Conservation (phyloP, 2,329 filamentous ascomycete species). For the Colletotrichum filicis region DNA sequence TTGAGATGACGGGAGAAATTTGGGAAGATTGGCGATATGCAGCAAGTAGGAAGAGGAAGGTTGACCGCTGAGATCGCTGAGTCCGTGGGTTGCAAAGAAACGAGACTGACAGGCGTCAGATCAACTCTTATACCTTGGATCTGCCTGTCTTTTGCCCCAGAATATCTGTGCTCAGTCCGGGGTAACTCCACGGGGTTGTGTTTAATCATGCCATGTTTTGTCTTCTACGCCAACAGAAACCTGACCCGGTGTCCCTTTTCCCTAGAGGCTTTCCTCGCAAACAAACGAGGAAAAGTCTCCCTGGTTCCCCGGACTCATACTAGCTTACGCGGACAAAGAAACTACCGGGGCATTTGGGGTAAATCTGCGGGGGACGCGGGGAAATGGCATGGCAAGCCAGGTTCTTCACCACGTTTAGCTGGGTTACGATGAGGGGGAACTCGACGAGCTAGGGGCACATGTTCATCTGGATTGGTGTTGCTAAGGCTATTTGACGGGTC, state of each 20-base stretch:
- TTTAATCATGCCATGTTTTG: slow-evolving; percentile 9
- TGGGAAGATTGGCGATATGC: background rate
- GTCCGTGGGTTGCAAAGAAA: slow-evolving; percentile 1
- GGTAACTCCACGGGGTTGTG: slow-evolving; percentile 24
- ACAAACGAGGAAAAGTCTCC: slow-evolving; percentile 1
- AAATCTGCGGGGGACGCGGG: slow-evolving; percentile 16
- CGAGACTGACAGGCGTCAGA: background rate
- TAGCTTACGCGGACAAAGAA: slow-evolving; percentile 17
- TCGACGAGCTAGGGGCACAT: background rate
- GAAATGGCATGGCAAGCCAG: background rate
- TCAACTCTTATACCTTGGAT: slow-evolving; percentile 11
- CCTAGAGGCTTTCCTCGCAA: background rate
- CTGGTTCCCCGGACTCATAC: background rate
- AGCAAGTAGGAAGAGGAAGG: background rate
- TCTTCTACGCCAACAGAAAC: background rate
- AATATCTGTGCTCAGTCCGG: slow-evolving; percentile 3
- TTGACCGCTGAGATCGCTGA: background rate
- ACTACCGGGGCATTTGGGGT: slow-evolving; percentile 23
- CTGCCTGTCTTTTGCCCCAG: background rate
- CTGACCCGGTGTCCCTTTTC: background rate
- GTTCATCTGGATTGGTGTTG: slow-evolving; percentile 2
- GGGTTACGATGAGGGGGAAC: background rate
- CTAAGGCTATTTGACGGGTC: slow-evolving; percentile 10
- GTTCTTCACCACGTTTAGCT: background rate
- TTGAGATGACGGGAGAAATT: background rate